These are phyloP conservation scores for Beauveria sp. DNA, from an alignment of 2,329 filamentous ascomycete genomes.

Conservation along the genomic window DNA sequence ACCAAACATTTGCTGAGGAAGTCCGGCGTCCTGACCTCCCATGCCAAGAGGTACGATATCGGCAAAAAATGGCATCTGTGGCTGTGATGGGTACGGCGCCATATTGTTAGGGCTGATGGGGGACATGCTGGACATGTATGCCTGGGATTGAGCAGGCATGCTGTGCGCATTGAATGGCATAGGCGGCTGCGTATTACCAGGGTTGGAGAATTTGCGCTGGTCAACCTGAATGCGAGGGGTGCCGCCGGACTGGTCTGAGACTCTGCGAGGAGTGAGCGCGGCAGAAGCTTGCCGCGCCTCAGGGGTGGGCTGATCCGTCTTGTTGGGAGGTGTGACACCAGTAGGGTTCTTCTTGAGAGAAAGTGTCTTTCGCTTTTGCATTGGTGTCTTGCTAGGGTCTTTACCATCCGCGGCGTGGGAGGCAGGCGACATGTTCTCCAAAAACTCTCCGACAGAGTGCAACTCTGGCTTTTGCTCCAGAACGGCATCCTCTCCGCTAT, in stretches of 20 bases:
- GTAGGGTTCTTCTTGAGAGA: conserved; percentile 27
- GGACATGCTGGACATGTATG: conserved; percentile 40
- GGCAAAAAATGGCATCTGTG: conserved; percentile 34
- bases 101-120: conserved; percentile 45
- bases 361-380: conserved; percentile 26
- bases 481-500: conserved; percentile 78
- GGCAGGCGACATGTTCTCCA: conserved; percentile 64
- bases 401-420: conserved; percentile 42
- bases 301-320: conserved; percentile 16
- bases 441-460: conserved; percentile 93
- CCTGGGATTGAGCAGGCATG: conserved; percentile 31
- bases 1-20: conserved; percentile 63
- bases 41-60: conserved; percentile 48
- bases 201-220: conserved; percentile 34
- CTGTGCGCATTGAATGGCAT: conserved; percentile 33
- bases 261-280: not conserved
- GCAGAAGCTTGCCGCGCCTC: not conserved
- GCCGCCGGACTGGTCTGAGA: conserved; percentile 5
- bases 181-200: conserved; percentile 14
- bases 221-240: conserved; percentile 26
- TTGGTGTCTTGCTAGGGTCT: conserved; percentile 19
- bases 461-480: conserved; percentile 82
- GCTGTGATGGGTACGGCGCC: conserved; percentile 30
- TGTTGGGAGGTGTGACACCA: conserved; percentile 13
- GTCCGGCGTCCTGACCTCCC: conserved; percentile 38